Evolutionary conservation across 208 protist genomes (phyloP).

Genomic region (Leishmania guyanensis): DNA sequence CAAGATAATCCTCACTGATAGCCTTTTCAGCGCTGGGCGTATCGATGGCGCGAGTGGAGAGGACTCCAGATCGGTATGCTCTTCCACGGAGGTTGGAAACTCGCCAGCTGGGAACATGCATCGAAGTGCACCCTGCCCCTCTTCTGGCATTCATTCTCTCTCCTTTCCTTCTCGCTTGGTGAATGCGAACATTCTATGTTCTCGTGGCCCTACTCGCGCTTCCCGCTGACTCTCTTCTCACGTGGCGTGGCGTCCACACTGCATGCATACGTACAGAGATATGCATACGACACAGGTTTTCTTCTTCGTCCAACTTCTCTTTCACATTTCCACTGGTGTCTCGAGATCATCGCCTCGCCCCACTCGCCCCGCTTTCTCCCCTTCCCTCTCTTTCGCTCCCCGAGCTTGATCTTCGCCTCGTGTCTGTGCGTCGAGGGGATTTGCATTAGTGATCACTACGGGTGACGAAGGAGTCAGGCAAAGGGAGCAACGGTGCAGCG

Average conservation of each 20-base stretch:
- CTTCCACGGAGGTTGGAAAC: no score
- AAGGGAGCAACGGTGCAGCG: neutral
- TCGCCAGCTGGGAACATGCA: no score
- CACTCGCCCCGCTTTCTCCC: neutral
- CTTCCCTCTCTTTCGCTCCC: slow-evolving; percentile 1
- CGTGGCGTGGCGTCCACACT: neutral
- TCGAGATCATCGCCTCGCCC: neutral
- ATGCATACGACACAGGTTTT: neutral
- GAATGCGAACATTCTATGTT: neutral
- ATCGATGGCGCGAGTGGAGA: no score
- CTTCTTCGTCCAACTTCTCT: neutral
- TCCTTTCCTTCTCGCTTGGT: slow-evolving; percentile 8
- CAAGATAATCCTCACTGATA: no score
- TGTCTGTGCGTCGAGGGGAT: neutral
- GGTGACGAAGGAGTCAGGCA: neutral
- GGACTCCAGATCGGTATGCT: no score
- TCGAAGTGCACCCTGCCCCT: neutral
- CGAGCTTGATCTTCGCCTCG: neutral
- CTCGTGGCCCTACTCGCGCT: neutral
- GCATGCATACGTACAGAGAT: neutral
- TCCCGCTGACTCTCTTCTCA: neutral
- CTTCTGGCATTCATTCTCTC: slow-evolving; percentile 8
- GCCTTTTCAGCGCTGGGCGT: no score
- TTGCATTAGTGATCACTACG: neutral
- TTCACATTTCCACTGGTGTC: slow-evolving; percentile 11